Evolutionary conservation across 192 early-diverging fungal genomes (phyloP), one percentile per base, ranked within the genome.

Genomic region (Coemansia sp.): DNA sequence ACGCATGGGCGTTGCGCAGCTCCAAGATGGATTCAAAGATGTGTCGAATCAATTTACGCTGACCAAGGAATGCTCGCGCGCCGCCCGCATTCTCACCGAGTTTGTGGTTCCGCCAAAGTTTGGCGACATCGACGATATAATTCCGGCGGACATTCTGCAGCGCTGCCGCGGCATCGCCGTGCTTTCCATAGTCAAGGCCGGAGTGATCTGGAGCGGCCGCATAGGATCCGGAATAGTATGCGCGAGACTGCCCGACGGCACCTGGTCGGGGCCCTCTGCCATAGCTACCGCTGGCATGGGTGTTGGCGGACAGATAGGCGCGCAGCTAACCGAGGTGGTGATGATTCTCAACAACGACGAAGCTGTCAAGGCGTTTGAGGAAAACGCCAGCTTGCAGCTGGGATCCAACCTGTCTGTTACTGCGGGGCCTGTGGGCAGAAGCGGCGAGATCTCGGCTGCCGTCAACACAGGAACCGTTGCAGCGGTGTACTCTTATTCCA

Each of bases 401-500:
- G 95, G 95, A 48, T 93, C 90, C 27, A 89, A 89, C 52, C 60
- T 91, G 6, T 89, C 88, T 70, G 92, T 95, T 18, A 90, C 94
- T 29, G 94, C 94, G 52, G 94, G 94, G 13, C 91, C 91, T 7
- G 78, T 91, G 60, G 94, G 95, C 36, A 78, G 94, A 55, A 86
- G 84, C 30, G 91, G 90, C 18, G 95, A 97, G 75, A 88, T 90
- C 14, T 88, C 86, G 58, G 92, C 86, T 2, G 86, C 90, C 0
- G 76, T 85, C 32, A 83, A 88, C 27, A 61, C 72, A 6, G 80
- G 87, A 49, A 87, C 89, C 48, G 70, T 92, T 24, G 91, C 95
- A 0, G 92, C 93, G 24, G 89, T 95, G 34, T 98, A 93, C 79
- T 93, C 92, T 55, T 98, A 98, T 79, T 89, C 91, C 58, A 95